Evolutionary conservation across 805 yeast genomes (phyloP).

Genomic region (Pichia membranifaciens): DNA sequence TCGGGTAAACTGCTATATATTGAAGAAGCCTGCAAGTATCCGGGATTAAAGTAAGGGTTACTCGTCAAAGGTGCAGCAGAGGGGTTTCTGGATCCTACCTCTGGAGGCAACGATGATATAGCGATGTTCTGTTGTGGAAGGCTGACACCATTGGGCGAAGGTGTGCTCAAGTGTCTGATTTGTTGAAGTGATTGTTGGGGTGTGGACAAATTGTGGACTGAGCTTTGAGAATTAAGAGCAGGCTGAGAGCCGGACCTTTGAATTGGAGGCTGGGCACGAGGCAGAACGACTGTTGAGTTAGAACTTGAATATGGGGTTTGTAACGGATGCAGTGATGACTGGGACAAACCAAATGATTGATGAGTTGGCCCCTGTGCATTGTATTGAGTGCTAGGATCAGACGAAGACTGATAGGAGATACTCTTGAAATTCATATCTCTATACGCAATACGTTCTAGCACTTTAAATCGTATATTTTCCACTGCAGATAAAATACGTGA

Average conservation of each 20-base stretch:
- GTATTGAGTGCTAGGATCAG: not conserved
- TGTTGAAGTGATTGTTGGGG: conserved; percentile 5
- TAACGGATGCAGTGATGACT: not conserved
- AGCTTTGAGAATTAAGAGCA: not conserved
- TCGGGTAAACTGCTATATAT: conserved; percentile 11
- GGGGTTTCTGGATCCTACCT: conserved; percentile 14
- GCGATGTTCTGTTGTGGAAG: conserved; percentile 6
- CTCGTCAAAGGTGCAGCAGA: conserved; percentile 17
- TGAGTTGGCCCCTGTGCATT: not conserved
- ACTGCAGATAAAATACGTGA: conserved; percentile 17
- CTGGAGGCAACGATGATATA: conserved; percentile 11
- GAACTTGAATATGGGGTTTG: not conserved
- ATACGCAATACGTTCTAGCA: conserved; percentile 28
- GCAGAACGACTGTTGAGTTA: not conserved
- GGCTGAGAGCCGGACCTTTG: conserved; percentile 2
- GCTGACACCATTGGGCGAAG: not conserved
- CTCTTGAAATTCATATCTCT: conserved; percentile 28
- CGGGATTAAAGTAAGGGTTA: conserved; percentile 15
- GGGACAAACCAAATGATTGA: not conserved
- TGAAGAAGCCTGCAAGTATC: not conserved
- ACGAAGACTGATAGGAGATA: conserved; percentile 14
- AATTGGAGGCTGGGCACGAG: not conserved
- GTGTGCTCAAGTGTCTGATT: conserved; percentile 2
- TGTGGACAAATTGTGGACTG: not conserved
- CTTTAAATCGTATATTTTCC: conserved; percentile 24